phyloP scores from a whole-genome alignment of 164 flowering plant genomes.

The Vitis riparia region DNA sequence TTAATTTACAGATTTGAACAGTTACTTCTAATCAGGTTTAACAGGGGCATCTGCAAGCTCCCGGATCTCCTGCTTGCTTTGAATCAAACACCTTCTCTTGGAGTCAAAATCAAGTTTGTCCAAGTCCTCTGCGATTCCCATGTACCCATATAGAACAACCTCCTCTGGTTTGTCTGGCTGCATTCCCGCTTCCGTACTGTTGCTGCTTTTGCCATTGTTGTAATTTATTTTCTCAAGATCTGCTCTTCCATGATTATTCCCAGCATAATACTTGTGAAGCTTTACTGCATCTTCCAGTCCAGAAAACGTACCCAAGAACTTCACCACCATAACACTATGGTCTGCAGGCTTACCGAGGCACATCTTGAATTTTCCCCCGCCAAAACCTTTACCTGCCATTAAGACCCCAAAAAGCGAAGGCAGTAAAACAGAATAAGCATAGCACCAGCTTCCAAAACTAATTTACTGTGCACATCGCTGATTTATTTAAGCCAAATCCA shows the following conservation, averaged over 20 bases:
- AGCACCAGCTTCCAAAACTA: not conserved
- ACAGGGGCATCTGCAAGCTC: constrained; percentile 30
- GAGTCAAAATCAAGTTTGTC: constrained; percentile 25
- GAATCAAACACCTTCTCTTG: constrained; percentile 18
- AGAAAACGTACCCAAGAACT: constrained; percentile 35
- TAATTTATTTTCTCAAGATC: constrained; percentile 16
- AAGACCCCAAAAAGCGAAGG: not conserved
- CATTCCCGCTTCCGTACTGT: not conserved
- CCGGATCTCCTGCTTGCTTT: constrained; percentile 36
- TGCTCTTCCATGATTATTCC: constrained; percentile 28
- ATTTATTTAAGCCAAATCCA: no score
- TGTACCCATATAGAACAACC: constrained; percentile 32
- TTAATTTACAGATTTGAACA: no score
- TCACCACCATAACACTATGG: constrained; percentile 33
- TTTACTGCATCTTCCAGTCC: constrained; percentile 35
- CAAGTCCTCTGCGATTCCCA: constrained; percentile 39
- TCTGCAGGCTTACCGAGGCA: constrained; percentile 35
- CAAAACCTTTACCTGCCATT: constrained; percentile 31
- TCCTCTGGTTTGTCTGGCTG: constrained; percentile 22
- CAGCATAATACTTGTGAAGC: constrained; percentile 28
- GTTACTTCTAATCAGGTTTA: constrained; percentile 12
- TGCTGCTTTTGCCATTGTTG: not conserved
- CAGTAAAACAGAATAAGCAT: not conserved
- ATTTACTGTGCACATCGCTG: no score
- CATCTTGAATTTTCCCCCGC: constrained; percentile 28